These are phyloP conservation scores for Dipodascus albidus DNA, from an alignment of 805 yeast species.

Conservation along the genomic window DNA sequence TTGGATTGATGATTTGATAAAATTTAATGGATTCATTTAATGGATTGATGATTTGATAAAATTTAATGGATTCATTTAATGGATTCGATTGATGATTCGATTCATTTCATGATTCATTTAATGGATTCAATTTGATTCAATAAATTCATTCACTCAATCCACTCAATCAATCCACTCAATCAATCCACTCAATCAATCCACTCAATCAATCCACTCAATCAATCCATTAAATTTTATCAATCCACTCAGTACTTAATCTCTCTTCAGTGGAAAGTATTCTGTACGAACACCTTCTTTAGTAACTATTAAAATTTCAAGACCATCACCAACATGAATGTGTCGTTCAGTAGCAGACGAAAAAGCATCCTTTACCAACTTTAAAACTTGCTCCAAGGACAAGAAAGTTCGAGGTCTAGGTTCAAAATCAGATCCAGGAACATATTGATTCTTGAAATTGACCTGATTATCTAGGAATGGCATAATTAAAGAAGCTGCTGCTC, in stretches of 20 bases:
- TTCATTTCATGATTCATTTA: no score
- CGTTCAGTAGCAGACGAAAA: conserved; percentile 95
- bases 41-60: no score
- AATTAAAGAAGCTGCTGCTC: conserved; percentile 90
- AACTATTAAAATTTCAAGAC: conserved; percentile 78
- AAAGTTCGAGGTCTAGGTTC: conserved; percentile 46
- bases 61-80: no score
- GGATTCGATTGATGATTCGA: no score
- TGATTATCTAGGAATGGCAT: conserved; percentile 98
- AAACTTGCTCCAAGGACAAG: conserved; percentile 71
- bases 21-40: no score
- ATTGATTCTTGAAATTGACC: conserved; percentile 90
- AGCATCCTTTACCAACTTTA: conserved; percentile 83
- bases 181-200: not conserved
- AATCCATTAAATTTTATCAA: not conserved
- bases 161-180: no score
- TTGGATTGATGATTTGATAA: no score
- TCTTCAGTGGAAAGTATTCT: conserved; percentile 76
- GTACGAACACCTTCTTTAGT: conserved; percentile 87
- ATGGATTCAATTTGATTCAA: no score
- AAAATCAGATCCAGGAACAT: conserved; percentile 68
- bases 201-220: not conserved
- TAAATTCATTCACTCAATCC: no score
- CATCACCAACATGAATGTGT: conserved; percentile 98
- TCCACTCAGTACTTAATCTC: conserved; percentile 40